Percentiles rank a stretch among this genome's conserved stretches.
phyloP scores from a whole-genome alignment of 23 red algal species.

The Chondrus crispus region DNA sequence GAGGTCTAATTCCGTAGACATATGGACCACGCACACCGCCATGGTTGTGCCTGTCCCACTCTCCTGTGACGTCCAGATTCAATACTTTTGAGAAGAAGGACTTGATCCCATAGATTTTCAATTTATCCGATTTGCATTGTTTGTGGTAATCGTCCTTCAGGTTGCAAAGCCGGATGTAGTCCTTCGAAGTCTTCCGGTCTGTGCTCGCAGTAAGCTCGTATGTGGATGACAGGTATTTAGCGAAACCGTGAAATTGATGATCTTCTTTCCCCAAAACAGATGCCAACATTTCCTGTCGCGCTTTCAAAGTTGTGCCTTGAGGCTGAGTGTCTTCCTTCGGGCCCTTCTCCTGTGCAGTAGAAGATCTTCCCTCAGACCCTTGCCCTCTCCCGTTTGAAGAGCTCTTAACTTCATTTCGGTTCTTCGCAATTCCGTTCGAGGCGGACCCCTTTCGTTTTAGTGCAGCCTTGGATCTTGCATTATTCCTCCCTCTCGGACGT shows the following conservation, averaged over 20 bases:
- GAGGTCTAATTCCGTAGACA: conserved; percentile 74
- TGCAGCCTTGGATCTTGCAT: too few species aligned
- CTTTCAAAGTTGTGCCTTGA: conserved; percentile 25
- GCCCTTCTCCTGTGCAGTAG: neutral
- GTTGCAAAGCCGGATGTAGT: conserved; percentile 91
- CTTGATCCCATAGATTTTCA: conserved; percentile 92
- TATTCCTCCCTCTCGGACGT: too few species aligned
- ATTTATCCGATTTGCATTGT: conserved; percentile 56
- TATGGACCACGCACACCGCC: conserved; percentile 97
- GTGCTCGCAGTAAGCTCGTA: conserved; percentile 92
- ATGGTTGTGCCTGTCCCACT: conserved; percentile 96
- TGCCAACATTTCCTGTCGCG: conserved; percentile 48
- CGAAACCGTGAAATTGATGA: conserved; percentile 45
- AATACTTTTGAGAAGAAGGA: conserved; percentile 88
- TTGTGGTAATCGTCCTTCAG: conserved; percentile 93
- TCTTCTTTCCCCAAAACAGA: conserved; percentile 30
- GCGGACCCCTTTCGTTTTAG: too few species aligned
- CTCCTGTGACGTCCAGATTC: conserved; percentile 92
- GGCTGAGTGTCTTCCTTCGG: neutral
- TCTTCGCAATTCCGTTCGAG: too few species aligned
- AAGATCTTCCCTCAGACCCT: neutral
- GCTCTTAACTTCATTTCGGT: neutral
- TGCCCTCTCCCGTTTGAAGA: neutral
- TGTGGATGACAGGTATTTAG: conserved; percentile 39
- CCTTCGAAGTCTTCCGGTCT: conserved; percentile 60